These are phyloP conservation scores for Hygrophorus russula DNA, from an alignment of 768 basidiomycete species.

Conservation along the genomic window DNA sequence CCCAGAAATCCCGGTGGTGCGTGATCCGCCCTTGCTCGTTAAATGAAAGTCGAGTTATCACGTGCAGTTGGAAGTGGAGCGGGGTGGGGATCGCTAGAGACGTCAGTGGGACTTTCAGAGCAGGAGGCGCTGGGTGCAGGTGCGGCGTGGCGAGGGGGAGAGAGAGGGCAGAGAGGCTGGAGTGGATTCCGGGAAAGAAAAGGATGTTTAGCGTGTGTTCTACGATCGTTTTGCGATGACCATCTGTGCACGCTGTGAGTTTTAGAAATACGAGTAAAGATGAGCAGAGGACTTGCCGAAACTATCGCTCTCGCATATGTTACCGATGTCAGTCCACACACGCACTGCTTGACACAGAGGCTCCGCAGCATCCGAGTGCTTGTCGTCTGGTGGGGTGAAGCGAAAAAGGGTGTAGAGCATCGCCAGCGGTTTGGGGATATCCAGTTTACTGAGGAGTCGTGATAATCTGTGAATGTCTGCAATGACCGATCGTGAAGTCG, in stretches of 20 bases:
- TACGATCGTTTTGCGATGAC: slow-evolving; percentile 61
- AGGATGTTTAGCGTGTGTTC: slow-evolving; percentile 74
- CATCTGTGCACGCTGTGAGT: slow-evolving; percentile 32
- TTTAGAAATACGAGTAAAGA: not conserved
- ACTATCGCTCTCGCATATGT: slow-evolving; percentile 68
- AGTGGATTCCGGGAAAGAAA: slow-evolving; percentile 62
- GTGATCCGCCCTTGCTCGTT: slow-evolving; percentile 78
- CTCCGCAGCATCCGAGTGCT: slow-evolving; percentile 15
- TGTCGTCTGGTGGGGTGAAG: slow-evolving; percentile 21
- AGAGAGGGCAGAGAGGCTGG: slow-evolving; percentile 15
- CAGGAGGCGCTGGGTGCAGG: slow-evolving; percentile 29
- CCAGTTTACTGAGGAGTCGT: slow-evolving; percentile 45
- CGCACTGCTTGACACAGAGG: slow-evolving; percentile 53
- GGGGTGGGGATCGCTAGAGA: slow-evolving; percentile 52
- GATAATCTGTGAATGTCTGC: slow-evolving; percentile 59
- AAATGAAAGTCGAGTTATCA: slow-evolving; percentile 64
- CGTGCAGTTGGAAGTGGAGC: slow-evolving; percentile 60
- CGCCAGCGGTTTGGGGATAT: slow-evolving; percentile 59
- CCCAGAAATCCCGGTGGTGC: slow-evolving; percentile 74
- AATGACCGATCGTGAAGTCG: slow-evolving; percentile 62
- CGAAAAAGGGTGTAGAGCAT: slow-evolving; percentile 48
- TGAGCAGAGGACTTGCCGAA: slow-evolving; percentile 39
- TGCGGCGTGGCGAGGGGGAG: slow-evolving; percentile 12
- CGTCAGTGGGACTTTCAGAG: slow-evolving; percentile 47
- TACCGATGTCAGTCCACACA: slow-evolving; percentile 66